phyloP scores from a whole-genome alignment of 2,329 filamentous ascomycete genomes.

The Curvularia spicifera region DNA sequence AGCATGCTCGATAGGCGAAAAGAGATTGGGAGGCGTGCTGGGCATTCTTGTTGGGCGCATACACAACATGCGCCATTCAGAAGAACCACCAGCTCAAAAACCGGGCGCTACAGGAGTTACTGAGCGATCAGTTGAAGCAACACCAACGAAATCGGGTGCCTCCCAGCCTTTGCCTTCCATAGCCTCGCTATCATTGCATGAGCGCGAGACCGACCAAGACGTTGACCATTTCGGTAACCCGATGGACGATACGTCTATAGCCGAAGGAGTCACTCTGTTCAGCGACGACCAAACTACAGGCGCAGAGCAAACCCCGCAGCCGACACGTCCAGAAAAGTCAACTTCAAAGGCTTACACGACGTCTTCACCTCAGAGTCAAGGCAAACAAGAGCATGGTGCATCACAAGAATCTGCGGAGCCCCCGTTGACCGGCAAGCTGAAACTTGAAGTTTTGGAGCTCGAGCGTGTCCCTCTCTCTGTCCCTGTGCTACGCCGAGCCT shows the following conservation, averaged over 20 bases:
- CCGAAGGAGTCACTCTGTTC: conserved; percentile 37
- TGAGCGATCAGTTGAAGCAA: conserved; percentile 25
- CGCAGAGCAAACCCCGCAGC: conserved; percentile 18
- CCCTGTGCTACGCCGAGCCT: conserved; percentile 69
- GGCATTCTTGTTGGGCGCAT: conserved; percentile 72
- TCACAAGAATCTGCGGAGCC: conserved; percentile 36
- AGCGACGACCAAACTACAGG: conserved; percentile 24
- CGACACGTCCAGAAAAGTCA: conserved; percentile 11
- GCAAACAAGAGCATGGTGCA: conserved; percentile 5
- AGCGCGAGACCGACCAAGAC: conserved; percentile 40
- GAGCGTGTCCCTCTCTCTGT: conserved; percentile 78
- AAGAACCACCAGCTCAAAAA: conserved; percentile 27
- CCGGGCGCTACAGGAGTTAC: conserved; percentile 16
- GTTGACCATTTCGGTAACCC: conserved; percentile 38
- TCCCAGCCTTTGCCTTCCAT: conserved; percentile 27
- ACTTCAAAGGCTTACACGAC: conserved; percentile 8
- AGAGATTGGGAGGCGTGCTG: conserved; percentile 70
- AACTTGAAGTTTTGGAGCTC: conserved; percentile 74
- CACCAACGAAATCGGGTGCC: conserved; percentile 27
- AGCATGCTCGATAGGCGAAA: conserved; percentile 61
- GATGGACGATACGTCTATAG: conserved; percentile 30
- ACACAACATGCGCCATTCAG: conserved; percentile 61
- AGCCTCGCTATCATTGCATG: conserved; percentile 29
- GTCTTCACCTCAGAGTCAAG: conserved; percentile 6
- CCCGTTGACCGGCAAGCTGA: conserved; percentile 64